A percentile compares a stretch with the other conserved stretches of the same genome.
Evolutionary conservation across 1,284 basidiomycete species (phyloP).

Genomic region (Moesziomyces sp.): DNA sequence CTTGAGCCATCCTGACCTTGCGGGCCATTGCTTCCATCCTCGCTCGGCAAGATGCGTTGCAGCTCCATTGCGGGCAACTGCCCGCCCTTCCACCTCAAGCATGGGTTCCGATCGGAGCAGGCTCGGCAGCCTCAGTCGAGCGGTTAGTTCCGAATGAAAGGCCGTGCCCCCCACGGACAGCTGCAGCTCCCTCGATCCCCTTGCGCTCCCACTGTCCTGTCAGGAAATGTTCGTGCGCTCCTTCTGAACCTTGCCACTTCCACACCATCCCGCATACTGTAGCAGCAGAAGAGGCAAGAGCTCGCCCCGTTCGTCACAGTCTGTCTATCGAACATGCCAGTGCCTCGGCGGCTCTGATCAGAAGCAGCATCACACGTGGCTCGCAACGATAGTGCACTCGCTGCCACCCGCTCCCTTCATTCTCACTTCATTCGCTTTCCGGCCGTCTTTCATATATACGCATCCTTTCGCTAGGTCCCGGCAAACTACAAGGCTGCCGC

Average conservation of each 20-base stretch:
- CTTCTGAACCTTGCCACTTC: too few species aligned
- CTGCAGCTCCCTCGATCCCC: too few species aligned
- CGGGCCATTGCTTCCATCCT: neutral
- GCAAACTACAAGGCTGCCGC: neutral
- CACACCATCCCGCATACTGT: neutral
- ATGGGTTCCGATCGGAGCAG: neutral
- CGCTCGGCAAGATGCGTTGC: neutral
- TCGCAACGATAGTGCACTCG: too few species aligned
- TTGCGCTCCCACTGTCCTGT: too few species aligned
- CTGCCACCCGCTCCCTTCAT: neutral
- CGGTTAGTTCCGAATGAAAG: too few species aligned
- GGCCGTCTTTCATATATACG: neutral
- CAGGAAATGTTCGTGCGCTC: too few species aligned
- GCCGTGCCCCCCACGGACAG: too few species aligned
- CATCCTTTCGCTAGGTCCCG: neutral
- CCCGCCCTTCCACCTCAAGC: too few species aligned
- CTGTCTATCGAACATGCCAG: neutral
- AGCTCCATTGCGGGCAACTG: neutral
- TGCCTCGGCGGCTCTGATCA: neutral
- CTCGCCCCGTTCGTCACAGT: neutral
- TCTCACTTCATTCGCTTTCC: neutral
- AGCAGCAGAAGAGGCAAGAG: too few species aligned
- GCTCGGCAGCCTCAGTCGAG: neutral
- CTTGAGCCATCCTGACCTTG: too few species aligned
- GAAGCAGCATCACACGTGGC: neutral